Base-by-base conservation (phyloP, 1,284 basidiomycete species). In the Ustilago hordei region DNA sequence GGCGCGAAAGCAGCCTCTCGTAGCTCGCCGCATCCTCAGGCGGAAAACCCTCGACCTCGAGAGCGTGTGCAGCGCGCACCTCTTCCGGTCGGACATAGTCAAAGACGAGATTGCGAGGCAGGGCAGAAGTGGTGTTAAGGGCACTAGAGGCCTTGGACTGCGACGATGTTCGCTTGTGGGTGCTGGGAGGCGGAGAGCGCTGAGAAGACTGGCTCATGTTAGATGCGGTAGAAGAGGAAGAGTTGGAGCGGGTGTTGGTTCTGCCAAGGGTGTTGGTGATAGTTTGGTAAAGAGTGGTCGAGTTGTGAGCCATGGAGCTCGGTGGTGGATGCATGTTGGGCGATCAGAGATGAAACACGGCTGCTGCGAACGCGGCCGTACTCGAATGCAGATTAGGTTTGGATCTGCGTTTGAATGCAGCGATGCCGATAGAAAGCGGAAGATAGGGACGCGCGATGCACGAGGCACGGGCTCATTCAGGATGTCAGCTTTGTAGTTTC, bases 71-170 rank as follows among this genome's bases (percentile, higher is more conserved):
- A 0, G 74, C 60, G 5, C 73, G 69, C 2, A 85, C 68, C 52
- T 85, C 84, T 9, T 80, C 79, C 1, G 78, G 57, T 7, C 75
- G 66, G 28, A 85, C 72, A 23, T 63, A 64, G 62, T 85, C 84
- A 54, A 85, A 81, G 45, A 66, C 55, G 36, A 81, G 59, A 9
- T 65, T 64, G 35, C 69, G 67, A 3, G 79, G 79, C 36, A 81
- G 64, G 9, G 61, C 50, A n/a, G 70, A 70, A 39, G 35, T 70
- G 34, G 60, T 31, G 39, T 60, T 52, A 23, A 55, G 35, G 0
- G 58, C 31, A 45, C 11, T 39, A n/a, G 55, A 38, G 54, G 15
- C 45, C 55, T 63, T 69, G 23, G 74, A 48, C 36, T 48, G 58
- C 4, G 75, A 77, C 8, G 64, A 56, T 35, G 75, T 55, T 23